Conservation (phyloP, 2,329 filamentous ascomycete genomes). For the Xylariaceae sp. region DNA sequence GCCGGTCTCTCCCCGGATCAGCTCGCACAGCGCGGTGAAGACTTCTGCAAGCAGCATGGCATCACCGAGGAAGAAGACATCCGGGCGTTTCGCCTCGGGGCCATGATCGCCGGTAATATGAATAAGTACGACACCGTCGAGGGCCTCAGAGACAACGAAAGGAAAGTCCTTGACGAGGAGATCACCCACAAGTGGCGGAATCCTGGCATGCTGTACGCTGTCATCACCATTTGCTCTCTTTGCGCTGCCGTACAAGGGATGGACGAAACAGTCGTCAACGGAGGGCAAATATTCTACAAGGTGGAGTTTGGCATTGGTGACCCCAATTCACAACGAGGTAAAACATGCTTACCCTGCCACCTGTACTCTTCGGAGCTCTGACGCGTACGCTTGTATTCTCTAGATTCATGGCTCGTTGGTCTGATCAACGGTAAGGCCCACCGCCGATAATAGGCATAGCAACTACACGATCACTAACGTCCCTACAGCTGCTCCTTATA, state of each 20-base stretch:
- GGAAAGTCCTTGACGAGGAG: constrained; percentile 54
- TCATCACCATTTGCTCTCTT: constrained; percentile 49
- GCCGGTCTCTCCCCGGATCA: constrained; percentile 40
- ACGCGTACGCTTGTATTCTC: constrained; percentile 1
- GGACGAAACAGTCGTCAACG: constrained; percentile 68
- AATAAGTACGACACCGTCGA: constrained; percentile 47
- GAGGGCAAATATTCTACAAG: constrained; percentile 63
- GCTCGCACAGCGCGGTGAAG: constrained; percentile 52
- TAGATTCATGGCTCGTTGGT: constrained; percentile 55
- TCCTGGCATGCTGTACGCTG: constrained; percentile 59
- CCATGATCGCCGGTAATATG: constrained; percentile 52
- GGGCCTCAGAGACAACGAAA: constrained; percentile 56
- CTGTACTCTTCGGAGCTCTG: constrained; percentile 3
- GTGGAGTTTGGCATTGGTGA: constrained; percentile 56
- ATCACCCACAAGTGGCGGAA: constrained; percentile 66
- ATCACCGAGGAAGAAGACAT: constrained; percentile 53
- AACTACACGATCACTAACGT: neutral
- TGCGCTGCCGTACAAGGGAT: constrained; percentile 65
- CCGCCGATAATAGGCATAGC: neutral
- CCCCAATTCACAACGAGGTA: constrained; percentile 40
- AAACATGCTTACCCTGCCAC: neutral
- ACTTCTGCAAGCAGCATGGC: constrained; percentile 53
- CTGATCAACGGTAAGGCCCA: constrained; percentile 49
- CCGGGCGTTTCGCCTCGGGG: constrained; percentile 56
- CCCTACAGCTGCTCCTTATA: constrained; percentile 47